These are phyloP conservation scores for Termitomyces eurrhizus DNA, from an alignment of 768 basidiomycete genomes.

Conservation along the genomic window DNA sequence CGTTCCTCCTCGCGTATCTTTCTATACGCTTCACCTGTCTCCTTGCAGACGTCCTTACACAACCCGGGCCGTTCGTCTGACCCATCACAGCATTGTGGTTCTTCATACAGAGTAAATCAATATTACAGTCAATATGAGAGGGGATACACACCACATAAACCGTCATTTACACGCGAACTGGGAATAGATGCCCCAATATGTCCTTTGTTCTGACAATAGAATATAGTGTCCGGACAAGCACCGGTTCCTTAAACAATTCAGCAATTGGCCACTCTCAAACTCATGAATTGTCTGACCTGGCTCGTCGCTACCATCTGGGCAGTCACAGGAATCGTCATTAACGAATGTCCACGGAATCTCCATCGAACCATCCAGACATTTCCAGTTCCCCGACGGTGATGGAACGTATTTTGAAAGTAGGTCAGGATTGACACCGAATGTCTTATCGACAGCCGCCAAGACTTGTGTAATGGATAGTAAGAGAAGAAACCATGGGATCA, in stretches of 20 bases:
- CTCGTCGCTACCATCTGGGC: conserved; percentile 92
- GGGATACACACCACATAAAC: conserved; percentile 79
- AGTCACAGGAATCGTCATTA: conserved; percentile 96
- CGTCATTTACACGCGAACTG: conserved; percentile 85
- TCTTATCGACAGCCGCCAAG: conserved; percentile 40
- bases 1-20: conserved; percentile 67
- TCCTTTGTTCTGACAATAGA: conserved; percentile 86
- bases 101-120: conserved; percentile 36
- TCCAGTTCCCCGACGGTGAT: conserved; percentile 55
- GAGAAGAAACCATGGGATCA: conserved; percentile 51
- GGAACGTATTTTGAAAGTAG: conserved; percentile 55
- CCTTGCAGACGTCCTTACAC: conserved; percentile 74
- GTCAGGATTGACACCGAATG: conserved; percentile 54
- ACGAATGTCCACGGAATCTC: conserved; percentile 77
- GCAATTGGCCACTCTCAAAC: conserved; percentile 1
- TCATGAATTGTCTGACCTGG: conserved; percentile 56
- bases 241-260: conserved; percentile 59
- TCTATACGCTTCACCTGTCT: conserved; percentile 68
- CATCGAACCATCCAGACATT: conserved; percentile 77
- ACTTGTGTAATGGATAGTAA: conserved; percentile 33
- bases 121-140: not conserved
- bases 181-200: conserved; percentile 80
- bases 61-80: conserved; percentile 84
- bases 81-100: conserved; percentile 92
- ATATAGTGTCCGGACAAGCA: conserved; percentile 71